Conservation (phyloP, 768 basidiomycete genomes). For the Brasilioporus rufonigricans region DNA sequence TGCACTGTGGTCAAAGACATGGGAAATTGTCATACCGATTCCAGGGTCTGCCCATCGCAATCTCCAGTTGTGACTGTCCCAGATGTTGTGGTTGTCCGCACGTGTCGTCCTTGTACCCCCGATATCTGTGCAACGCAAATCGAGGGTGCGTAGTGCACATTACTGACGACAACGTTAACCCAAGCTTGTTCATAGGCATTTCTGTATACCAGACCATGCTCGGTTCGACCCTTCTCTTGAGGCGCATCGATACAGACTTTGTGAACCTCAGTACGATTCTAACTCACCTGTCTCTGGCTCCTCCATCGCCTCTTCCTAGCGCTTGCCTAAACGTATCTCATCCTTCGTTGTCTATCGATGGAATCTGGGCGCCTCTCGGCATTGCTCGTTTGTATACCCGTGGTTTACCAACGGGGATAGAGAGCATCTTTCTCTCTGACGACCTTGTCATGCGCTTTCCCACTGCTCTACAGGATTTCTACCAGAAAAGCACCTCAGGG, state of each 20-base stretch:
- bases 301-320: slow-evolving; percentile 36
- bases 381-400: slow-evolving; percentile 46
- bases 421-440: slow-evolving; percentile 61
- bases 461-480: slow-evolving; percentile 55
- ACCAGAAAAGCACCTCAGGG: slow-evolving; percentile 44
- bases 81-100: slow-evolving; percentile 54
- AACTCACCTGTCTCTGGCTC: slow-evolving; percentile 36
- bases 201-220: slow-evolving; percentile 72
- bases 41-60: background rate
- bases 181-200: slow-evolving; percentile 47
- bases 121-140: slow-evolving; percentile 64
- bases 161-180: slow-evolving; percentile 6
- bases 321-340: slow-evolving; percentile 51
- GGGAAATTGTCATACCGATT: slow-evolving; percentile 2
- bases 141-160: slow-evolving; percentile 51
- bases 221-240: slow-evolving; percentile 52
- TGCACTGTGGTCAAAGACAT: slow-evolving; percentile 6
- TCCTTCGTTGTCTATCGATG: slow-evolving; percentile 52
- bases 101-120: slow-evolving; percentile 61
- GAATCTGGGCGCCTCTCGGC: slow-evolving; percentile 69
- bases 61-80: slow-evolving; percentile 7
- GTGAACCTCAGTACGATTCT: slow-evolving; percentile 60
- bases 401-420: slow-evolving; percentile 29
- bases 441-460: slow-evolving; percentile 63
- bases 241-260: slow-evolving; percentile 77